Conservation (phyloP, 116 monocot genomes). For the Iris pallida region DNA sequence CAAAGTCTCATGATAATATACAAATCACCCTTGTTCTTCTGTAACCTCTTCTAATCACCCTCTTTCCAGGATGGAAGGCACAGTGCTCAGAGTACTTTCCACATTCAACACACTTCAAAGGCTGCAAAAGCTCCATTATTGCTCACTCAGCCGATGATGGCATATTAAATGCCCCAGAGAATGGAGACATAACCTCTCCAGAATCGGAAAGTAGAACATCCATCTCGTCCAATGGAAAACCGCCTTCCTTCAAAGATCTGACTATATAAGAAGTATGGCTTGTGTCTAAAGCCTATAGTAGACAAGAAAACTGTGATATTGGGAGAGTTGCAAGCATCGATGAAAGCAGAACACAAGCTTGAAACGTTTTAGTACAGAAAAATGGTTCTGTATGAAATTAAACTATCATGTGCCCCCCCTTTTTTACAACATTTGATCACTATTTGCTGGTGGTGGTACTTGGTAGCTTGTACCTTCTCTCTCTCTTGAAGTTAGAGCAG, state of each 20-base stretch:
- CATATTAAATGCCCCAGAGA: slow-evolving; percentile 32
- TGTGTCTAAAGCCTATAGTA: too few species aligned
- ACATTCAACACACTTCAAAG: slow-evolving; percentile 58
- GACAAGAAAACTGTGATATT: too few species aligned
- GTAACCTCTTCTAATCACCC: slow-evolving; percentile 2
- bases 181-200: slow-evolving; percentile 32
- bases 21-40: background rate
- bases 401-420: too few species aligned
- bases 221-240: slow-evolving; percentile 33
- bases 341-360: too few species aligned
- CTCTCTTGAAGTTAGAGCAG: too few species aligned
- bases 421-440: too few species aligned
- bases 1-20: background rate
- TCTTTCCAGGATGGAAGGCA: slow-evolving; percentile 57
- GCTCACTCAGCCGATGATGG: slow-evolving; percentile 2
- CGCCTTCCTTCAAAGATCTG: slow-evolving; percentile 40
- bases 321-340: too few species aligned
- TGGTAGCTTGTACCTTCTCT: too few species aligned
- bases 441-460: too few species aligned
- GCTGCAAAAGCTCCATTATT: slow-evolving; percentile 29
- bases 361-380: too few species aligned
- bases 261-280: slow-evolving; percentile 4
- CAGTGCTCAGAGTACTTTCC: slow-evolving; percentile 71
- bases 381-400: too few species aligned
- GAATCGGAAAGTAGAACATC: slow-evolving; percentile 10